Conservation (phyloP, 1,139 yeast genomes). For the Taiozyma onychis region DNA sequence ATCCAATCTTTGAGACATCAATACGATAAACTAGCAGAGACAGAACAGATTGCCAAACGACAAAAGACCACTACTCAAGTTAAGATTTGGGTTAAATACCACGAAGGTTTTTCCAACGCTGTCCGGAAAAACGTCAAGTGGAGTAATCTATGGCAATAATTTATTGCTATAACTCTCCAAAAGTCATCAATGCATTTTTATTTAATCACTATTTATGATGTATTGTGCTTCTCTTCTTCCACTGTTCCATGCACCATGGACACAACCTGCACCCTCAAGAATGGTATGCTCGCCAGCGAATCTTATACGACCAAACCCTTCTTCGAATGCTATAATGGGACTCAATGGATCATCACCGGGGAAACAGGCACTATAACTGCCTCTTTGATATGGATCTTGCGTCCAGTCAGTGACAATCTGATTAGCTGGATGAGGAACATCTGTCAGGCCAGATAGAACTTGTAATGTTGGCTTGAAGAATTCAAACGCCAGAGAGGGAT, state of each 20-base stretch:
- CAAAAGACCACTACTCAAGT: constrained; percentile 16
- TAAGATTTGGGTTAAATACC: constrained; percentile 85
- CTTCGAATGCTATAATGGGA: constrained; percentile 46
- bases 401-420: constrained; percentile 66
- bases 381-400: constrained; percentile 57
- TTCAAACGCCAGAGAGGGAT: constrained; percentile 37
- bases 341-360: constrained; percentile 68
- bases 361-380: constrained; percentile 67
- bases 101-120: constrained; percentile 93
- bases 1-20: constrained; percentile 28
- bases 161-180: neutral
- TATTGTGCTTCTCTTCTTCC: constrained; percentile 64
- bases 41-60: constrained; percentile 15
- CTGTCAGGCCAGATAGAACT: constrained; percentile 17
- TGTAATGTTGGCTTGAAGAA: constrained; percentile 38
- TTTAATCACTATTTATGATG: constrained; percentile 19
- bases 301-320: constrained; percentile 53
- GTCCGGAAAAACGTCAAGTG: constrained; percentile 83
- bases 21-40: constrained; percentile 22
- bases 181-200: neutral
- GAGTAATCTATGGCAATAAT: constrained; percentile 54
- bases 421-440: constrained; percentile 43
- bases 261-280: constrained; percentile 78
- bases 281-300: constrained; percentile 87
- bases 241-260: constrained; percentile 71